Conservation (phyloP, 345 rosid genomes). For the Eucalyptus grandis region DNA sequence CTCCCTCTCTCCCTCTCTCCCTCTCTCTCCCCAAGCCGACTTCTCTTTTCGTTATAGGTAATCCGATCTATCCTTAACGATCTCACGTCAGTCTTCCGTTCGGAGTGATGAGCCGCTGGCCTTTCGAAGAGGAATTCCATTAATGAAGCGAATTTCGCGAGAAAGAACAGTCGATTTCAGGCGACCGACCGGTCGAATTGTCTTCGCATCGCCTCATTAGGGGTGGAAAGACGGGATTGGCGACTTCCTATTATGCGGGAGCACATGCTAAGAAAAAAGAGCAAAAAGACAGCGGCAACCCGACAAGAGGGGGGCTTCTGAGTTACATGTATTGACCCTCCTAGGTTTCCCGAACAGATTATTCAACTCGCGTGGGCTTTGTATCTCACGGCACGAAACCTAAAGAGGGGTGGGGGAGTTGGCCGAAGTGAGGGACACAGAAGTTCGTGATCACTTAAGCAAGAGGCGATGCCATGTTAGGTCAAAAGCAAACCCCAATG, state of each 20-base stretch:
- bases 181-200: background rate
- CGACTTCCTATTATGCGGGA: background rate
- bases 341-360: background rate
- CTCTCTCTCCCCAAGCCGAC: background rate
- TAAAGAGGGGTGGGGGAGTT: background rate
- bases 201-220: background rate
- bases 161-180: background rate
- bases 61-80: background rate
- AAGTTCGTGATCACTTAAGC: background rate
- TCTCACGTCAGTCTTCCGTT: background rate
- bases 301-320: background rate
- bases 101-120: background rate
- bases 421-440: background rate
- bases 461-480: background rate
- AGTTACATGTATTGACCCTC: background rate
- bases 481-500: background rate
- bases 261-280: background rate
- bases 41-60: background rate
- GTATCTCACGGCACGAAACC: background rate
- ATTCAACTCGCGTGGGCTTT: background rate
- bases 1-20: background rate
- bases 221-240: background rate
- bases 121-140: background rate
- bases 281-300: background rate
- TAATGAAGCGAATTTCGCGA: background rate